A percentile compares a stretch with the other conserved stretches of the same genome.
Evolutionary conservation across 2,329 filamentous ascomycete genomes (phyloP).

Genomic region (Penicillium oxalicum): DNA sequence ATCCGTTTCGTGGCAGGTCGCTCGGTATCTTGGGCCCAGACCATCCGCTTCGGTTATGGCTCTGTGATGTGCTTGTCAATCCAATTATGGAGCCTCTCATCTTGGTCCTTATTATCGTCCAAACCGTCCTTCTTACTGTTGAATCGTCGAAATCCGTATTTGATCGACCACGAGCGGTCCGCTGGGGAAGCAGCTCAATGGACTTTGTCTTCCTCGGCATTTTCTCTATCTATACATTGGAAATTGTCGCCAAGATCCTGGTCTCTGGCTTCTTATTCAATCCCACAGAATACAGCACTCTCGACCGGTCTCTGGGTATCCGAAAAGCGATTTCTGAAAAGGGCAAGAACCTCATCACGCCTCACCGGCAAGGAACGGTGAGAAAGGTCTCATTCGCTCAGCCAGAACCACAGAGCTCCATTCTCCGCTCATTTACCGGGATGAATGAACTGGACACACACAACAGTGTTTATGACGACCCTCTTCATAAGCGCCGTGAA

Average conservation of each 20-base stretch:
- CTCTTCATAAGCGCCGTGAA: constrained; percentile 71
- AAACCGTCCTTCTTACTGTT: constrained; percentile 80
- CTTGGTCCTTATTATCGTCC: constrained; percentile 77
- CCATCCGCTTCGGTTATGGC: constrained; percentile 63
- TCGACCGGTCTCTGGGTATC: constrained; percentile 70
- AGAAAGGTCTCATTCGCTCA: constrained; percentile 45
- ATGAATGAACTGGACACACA: constrained; percentile 55
- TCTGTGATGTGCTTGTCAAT: constrained; percentile 81
- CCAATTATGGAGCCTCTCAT: constrained; percentile 82
- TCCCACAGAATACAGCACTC: constrained; percentile 83
- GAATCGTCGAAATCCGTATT: constrained; percentile 71
- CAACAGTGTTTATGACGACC: constrained; percentile 52
- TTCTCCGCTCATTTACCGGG: constrained; percentile 70
- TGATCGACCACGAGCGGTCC: constrained; percentile 49
- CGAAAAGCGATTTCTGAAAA: constrained; percentile 69
- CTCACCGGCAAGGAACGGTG: constrained; percentile 65
- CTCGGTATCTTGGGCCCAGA: constrained; percentile 78
- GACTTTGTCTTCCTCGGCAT: constrained; percentile 77
- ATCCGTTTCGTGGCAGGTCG: constrained; percentile 80
- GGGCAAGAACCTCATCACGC: constrained; percentile 72
- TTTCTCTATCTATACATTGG: constrained; percentile 84
- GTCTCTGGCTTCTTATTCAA: constrained; percentile 93
- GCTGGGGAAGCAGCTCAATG: constrained; percentile 61
- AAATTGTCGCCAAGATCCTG: constrained; percentile 74
- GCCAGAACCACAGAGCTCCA: constrained; percentile 44